Conservation (phyloP, 2,329 filamentous ascomycete species). For the Penicillium sp. region DNA sequence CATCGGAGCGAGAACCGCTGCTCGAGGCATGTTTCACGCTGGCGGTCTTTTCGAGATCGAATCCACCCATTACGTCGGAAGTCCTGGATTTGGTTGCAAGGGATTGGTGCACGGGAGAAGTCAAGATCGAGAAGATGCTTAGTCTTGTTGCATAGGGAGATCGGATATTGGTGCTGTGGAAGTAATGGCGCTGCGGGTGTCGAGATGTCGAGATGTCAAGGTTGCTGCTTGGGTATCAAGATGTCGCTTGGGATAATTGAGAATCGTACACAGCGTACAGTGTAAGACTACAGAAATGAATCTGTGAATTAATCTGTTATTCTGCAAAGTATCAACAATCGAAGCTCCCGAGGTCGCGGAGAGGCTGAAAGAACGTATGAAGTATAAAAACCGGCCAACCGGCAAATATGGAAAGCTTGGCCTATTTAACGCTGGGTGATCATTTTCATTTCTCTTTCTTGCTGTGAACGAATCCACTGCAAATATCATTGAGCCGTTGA, state of each 20-base stretch:
- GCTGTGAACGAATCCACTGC: background rate
- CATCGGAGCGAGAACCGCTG: constrained; percentile 12
- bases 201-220: background rate
- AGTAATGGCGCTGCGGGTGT: constrained; percentile 15
- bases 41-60: constrained; percentile 23
- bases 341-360: background rate
- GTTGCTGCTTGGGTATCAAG: background rate
- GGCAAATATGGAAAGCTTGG: background rate
- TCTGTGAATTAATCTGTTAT: background rate
- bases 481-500: background rate
- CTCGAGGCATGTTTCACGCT: constrained; percentile 16
- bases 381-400: background rate
- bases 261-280: background rate
- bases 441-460: background rate
- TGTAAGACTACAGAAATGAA: background rate
- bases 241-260: background rate
- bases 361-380: background rate
- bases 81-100: background rate
- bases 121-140: constrained; percentile 10
- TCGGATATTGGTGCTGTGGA: constrained; percentile 10
- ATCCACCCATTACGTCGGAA: constrained; percentile 17
- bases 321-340: background rate
- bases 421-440: background rate
- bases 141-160: background rate
- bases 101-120: constrained; percentile 9